Conservation (phyloP, 2,329 filamentous ascomycete species). For the Alternaria incomplexa region DNA sequence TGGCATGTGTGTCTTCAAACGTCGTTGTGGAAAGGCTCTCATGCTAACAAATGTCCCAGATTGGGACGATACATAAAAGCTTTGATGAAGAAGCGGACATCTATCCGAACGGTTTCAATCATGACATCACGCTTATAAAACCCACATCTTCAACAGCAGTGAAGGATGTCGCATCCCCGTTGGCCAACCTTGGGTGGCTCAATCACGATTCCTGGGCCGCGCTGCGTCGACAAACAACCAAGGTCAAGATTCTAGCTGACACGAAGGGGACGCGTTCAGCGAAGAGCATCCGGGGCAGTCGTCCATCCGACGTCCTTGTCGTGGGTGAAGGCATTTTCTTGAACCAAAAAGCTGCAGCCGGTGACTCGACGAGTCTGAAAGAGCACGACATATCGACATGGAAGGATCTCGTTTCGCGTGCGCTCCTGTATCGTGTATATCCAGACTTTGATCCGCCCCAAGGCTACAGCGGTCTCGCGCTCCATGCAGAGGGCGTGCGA, state of each 20-base stretch:
- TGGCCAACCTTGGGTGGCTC: too few species aligned
- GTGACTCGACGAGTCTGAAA: neutral
- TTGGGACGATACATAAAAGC: too few species aligned
- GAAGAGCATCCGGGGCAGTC: neutral
- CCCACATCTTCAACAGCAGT: too few species aligned
- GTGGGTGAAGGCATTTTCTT: neutral
- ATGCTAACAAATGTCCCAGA: too few species aligned
- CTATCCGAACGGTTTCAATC: too few species aligned
- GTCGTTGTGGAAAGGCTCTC: too few species aligned
- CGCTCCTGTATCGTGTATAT: neutral
- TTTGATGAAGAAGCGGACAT: too few species aligned
- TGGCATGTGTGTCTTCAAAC: too few species aligned
- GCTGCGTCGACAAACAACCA: neutral
- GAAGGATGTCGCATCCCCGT: too few species aligned
- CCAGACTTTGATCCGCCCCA: neutral
- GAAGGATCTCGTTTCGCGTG: neutral
- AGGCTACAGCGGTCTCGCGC: neutral
- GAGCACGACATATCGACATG: rapidly evolving
- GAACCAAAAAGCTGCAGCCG: neutral
- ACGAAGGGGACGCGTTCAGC: too few species aligned
- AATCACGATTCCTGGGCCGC: neutral
- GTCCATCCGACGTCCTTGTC: neutral
- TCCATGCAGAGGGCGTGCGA: neutral
- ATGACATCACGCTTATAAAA: neutral
- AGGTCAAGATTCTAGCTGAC: neutral